A percentile compares a stretch with the other conserved stretches of the same genome.
Evolutionary conservation across 2,329 filamentous ascomycete genomes (phyloP).

Genomic region (Fusarium torulosum): DNA sequence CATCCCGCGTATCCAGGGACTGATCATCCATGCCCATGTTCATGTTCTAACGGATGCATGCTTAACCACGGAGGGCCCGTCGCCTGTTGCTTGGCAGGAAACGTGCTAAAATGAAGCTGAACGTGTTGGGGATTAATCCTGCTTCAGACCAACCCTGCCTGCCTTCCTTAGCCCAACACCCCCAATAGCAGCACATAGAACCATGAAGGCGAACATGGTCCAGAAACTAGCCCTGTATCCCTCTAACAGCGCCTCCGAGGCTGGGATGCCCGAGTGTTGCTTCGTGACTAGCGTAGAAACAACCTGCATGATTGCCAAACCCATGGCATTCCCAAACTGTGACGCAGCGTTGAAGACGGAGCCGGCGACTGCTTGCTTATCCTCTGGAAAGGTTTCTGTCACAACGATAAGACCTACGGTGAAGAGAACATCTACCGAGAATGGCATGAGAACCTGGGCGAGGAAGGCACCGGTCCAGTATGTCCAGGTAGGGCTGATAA

Average conservation of each 20-base stretch:
- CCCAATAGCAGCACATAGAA: constrained; percentile 56
- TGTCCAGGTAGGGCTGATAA: constrained; percentile 59
- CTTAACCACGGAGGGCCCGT: not conserved
- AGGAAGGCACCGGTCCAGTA: constrained; percentile 65
- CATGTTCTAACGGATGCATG: too few species aligned
- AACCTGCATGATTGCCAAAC: constrained; percentile 61
- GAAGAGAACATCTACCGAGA: constrained; percentile 64
- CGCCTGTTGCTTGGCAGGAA: not conserved
- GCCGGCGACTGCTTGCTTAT: constrained; percentile 70
- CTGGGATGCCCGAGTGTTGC: constrained; percentile 44
- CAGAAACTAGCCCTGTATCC: constrained; percentile 65
- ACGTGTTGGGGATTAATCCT: constrained; percentile 46
- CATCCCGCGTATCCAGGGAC: not conserved
- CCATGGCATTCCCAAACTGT: constrained; percentile 67
- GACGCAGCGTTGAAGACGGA: constrained; percentile 71
- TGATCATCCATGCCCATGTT: too few species aligned
- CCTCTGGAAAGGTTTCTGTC: constrained; percentile 65
- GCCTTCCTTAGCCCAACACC: constrained; percentile 52
- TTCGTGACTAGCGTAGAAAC: constrained; percentile 57
- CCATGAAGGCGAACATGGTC: constrained; percentile 62
- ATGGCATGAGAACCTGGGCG: constrained; percentile 57
- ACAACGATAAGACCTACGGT: constrained; percentile 68
- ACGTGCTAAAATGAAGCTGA: not conserved
- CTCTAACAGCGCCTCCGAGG: constrained; percentile 55
- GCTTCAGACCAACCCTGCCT: constrained; percentile 57